Evolutionary conservation across 768 basidiomycete genomes (phyloP).

Genomic region (Grammothele lineata): DNA sequence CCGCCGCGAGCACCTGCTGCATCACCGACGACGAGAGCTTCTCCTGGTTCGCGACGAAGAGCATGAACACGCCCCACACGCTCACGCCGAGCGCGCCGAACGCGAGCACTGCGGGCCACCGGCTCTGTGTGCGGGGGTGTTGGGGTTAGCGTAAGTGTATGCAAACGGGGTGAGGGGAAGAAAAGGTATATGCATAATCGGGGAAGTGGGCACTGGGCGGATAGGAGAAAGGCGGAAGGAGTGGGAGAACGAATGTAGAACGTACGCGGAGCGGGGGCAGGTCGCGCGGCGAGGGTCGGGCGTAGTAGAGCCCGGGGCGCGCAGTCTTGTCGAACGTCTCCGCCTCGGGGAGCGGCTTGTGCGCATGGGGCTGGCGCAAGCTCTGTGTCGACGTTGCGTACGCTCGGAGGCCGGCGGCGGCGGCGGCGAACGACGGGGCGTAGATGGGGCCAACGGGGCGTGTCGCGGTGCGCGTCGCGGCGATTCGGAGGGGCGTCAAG

Average conservation of each 20-base stretch:
- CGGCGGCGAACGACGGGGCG: too few relatives aligned
- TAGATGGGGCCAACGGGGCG: too few relatives aligned
- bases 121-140: constrained; percentile 20
- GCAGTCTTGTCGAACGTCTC: constrained; percentile 43
- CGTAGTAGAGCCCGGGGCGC: constrained; percentile 41
- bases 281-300: constrained; percentile 36
- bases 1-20: constrained; percentile 56
- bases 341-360: constrained; percentile 20
- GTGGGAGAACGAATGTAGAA: not conserved
- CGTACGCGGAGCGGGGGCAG: constrained; percentile 40
- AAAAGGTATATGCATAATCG: not conserved
- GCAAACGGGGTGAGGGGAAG: not conserved
- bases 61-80: constrained; percentile 66
- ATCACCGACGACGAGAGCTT: constrained; percentile 73
- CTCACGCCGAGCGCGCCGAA: constrained; percentile 49
- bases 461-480: too few relatives aligned
- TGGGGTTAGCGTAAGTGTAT: too few relatives aligned
- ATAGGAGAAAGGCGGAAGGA: not conserved
- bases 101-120: constrained; percentile 57
- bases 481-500: too few relatives aligned
- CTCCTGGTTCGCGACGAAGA: constrained; percentile 72
- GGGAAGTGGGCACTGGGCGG: not conserved
- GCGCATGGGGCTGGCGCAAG: not conserved
- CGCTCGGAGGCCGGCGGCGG: too few relatives aligned
- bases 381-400: not conserved